Percentiles rank a stretch among this genome's conserved stretches.
Conservation (phyloP, 2,329 filamentous ascomycete genomes). For the Trichothecium roseum region DNA sequence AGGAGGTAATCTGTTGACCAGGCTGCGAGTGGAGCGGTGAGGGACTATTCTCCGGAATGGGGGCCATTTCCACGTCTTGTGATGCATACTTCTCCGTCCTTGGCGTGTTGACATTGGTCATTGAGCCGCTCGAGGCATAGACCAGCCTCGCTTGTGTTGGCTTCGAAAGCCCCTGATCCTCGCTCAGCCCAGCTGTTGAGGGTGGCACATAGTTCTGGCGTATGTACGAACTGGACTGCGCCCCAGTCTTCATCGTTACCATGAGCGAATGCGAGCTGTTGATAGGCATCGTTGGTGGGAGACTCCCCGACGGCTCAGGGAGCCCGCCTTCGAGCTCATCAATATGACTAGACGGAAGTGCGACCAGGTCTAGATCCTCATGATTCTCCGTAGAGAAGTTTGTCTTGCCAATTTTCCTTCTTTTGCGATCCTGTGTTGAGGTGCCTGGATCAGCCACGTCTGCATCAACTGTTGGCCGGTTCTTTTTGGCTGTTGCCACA, state of each 20-base stretch:
- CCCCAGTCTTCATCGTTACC: slow-evolving; percentile 21
- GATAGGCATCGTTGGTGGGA: slow-evolving; percentile 15
- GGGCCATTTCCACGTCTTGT: slow-evolving; percentile 11
- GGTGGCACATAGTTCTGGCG: slow-evolving; percentile 17
- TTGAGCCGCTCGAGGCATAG: slow-evolving; percentile 18
- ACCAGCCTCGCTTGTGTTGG: not conserved
- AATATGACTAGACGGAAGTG: slow-evolving; percentile 12
- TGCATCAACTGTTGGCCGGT: not conserved
- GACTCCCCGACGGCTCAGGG: slow-evolving; percentile 12
- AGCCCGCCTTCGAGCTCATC: slow-evolving; percentile 5
- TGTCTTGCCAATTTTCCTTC: slow-evolving; percentile 1
- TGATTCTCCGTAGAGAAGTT: slow-evolving; percentile 5
- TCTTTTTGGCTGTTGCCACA: slow-evolving; percentile 4
- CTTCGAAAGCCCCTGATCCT: slow-evolving; percentile 2
- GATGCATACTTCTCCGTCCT: slow-evolving; percentile 15
- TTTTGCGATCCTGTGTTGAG: slow-evolving; percentile 1
- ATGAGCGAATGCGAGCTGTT: slow-evolving; percentile 18
- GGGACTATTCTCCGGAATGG: not conserved
- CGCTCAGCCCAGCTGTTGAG: slow-evolving; percentile 6
- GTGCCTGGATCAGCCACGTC: not conserved
- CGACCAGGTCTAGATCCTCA: slow-evolving; percentile 15
- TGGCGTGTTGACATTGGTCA: slow-evolving; percentile 25
- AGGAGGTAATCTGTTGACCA: slow-evolving; percentile 5
- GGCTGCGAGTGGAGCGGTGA: slow-evolving; percentile 1
- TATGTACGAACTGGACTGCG: slow-evolving; percentile 24